Conservation (phyloP, 2,329 filamentous ascomycete species). For the Penicillium sp. region DNA sequence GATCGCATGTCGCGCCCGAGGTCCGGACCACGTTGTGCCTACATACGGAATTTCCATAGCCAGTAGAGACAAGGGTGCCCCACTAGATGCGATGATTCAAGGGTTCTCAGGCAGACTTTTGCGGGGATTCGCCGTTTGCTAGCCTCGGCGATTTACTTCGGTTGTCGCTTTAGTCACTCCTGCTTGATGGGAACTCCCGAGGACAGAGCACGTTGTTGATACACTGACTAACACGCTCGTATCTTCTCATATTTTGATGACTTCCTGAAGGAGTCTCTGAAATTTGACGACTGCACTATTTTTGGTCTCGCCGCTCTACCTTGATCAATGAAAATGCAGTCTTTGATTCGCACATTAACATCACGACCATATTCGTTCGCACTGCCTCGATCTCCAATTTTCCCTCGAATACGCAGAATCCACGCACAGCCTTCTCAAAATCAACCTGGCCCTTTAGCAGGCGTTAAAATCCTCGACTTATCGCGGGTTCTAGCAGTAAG, state of each 20-base stretch:
- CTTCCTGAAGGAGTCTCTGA: background rate
- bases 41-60: background rate
- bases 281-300: background rate
- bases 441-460: conserved; percentile 21
- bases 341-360: background rate
- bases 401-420: background rate
- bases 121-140: background rate
- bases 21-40: background rate
- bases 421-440: background rate
- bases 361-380: background rate
- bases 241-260: too few relatives aligned
- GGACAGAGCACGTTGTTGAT: too few relatives aligned
- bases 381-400: background rate
- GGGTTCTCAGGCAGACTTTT: background rate
- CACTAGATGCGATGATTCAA: background rate
- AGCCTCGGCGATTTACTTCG: background rate
- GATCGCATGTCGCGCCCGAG: conserved; percentile 1
- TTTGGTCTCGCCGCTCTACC: background rate
- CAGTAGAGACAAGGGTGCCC: background rate
- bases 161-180: background rate
- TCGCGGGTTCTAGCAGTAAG: conserved; percentile 38
- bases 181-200: too few relatives aligned
- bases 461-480: conserved; percentile 40
- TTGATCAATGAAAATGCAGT: background rate
- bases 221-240: too few relatives aligned